Evolutionary conservation across 2,329 filamentous ascomycete genomes (phyloP), one percentile per base, ranked within the genome.

Genomic region (Trichoderma sp.): DNA sequence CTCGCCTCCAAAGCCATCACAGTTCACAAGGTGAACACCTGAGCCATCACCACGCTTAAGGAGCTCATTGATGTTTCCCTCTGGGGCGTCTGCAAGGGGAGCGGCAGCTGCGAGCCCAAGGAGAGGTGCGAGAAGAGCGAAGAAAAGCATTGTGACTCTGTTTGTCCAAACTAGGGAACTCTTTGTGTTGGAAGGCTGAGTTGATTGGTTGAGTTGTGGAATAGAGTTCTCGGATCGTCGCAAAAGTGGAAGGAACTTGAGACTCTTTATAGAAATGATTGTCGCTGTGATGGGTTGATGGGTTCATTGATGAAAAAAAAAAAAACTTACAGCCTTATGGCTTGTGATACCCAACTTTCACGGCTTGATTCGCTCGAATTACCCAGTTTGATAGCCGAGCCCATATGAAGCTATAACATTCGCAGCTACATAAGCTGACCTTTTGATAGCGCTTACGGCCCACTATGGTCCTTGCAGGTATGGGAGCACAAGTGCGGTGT

Each of bases 181-280:
- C 12, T 53, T 65, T 11, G 43, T 65, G 18, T 53, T 65, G 62
- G 36, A 51, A 64, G 61, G 21, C 36, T 63, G 24, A 63, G 61
- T 63, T 63, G 36, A 32, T 34, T 30, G 43, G 18, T 21, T 65
- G 57, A 30, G 57, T 15, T 60, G 30, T 34, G 32, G n/a, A 34
- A 34, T 30, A 24, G 14, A 53, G 43, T 34, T 65, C 43, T 34
- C 14, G 11, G 62, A 26, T 28, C 32, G 43, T 36, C 47, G 62
- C 6, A 34, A n/a, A 65, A 65, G 11, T 14, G 26, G 12, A 65
- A 34, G 43, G 28, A n/a, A 34, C 7, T 65, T 53, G n/a, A 34
- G 43, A n/a, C 43, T 65, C 62, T 65, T 65, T 65, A 65, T 65
- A 65, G 62, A 65, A 65, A 65, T 65, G 43, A 53, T 65, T 34